Evolutionary conservation across 208 protist genomes (phyloP).

Genomic region (Leishmania guyanensis): DNA sequence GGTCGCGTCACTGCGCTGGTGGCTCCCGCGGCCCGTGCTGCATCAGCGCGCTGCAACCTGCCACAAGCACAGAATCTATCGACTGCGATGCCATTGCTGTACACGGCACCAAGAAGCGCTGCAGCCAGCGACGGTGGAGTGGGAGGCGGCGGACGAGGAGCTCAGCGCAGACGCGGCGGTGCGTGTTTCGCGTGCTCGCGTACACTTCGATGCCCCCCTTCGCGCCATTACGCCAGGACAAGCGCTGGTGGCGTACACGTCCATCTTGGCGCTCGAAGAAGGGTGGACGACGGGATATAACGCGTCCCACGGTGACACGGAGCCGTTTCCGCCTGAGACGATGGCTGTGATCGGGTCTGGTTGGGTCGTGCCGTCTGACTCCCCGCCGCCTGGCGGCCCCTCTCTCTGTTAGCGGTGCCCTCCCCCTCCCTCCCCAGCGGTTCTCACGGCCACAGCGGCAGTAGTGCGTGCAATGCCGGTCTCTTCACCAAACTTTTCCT

Average conservation of each 20-base stretch:
- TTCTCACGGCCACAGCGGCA: neutral
- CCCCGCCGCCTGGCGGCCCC: neutral
- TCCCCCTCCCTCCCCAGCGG: neutral
- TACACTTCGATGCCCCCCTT: constrained; percentile 43
- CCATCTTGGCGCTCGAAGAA: constrained; percentile 6
- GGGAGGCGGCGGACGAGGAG: constrained; percentile 23
- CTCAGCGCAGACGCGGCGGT: constrained; percentile 1
- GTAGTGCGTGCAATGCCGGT: neutral
- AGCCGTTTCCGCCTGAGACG: neutral
- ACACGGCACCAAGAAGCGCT: constrained; percentile 61
- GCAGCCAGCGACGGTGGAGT: constrained; percentile 40
- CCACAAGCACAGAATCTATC: constrained; percentile 1
- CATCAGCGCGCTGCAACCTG: neutral
- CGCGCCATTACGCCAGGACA: constrained; percentile 71
- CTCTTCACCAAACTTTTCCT: neutral
- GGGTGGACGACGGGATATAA: neutral
- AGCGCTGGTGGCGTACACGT: constrained; percentile 55
- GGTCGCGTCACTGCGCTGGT: constrained; percentile 18
- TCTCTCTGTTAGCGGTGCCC: too few species aligned
- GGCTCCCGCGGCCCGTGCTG: constrained; percentile 8
- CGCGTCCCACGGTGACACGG: neutral
- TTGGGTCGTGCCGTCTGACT: neutral
- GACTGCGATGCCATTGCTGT: constrained; percentile 45
- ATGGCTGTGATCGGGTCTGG: constrained; percentile 22
- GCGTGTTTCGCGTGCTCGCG: constrained; percentile 9